These are phyloP conservation scores for Aureobasidium sp. DNA, from an alignment of 2,329 filamentous ascomycete species.

Conservation along the genomic window DNA sequence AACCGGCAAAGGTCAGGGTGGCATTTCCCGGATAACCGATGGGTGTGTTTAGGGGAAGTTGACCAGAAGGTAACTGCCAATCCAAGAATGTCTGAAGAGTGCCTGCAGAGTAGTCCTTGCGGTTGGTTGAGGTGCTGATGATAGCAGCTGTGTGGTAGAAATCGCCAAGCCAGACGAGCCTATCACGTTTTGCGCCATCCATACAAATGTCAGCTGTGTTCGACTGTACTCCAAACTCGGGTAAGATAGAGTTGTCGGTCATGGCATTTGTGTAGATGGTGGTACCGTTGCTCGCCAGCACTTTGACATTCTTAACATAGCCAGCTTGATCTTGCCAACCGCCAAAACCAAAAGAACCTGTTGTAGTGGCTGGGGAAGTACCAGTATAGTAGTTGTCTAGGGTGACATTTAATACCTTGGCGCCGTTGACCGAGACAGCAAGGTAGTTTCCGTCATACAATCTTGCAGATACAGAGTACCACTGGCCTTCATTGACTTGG, in stretches of 20 bases:
- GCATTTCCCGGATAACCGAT: constrained; percentile 4
- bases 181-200: constrained; percentile 38
- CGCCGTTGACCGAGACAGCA: constrained; percentile 25
- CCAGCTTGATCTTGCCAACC: constrained; percentile 35
- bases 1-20: constrained; percentile 12
- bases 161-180: constrained; percentile 38
- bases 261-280: constrained; percentile 29
- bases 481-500: constrained; percentile 28
- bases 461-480: constrained; percentile 34
- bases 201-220: constrained; percentile 34
- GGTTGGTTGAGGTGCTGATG: constrained; percentile 31
- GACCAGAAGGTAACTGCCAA: constrained; percentile 20
- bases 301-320: constrained; percentile 31
- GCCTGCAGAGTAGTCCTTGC: constrained; percentile 31
- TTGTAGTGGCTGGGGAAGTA: background rate
- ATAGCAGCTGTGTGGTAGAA: constrained; percentile 37
- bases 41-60: background rate
- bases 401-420: constrained; percentile 22
- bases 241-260: constrained; percentile 23
- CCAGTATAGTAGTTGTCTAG: constrained; percentile 15
- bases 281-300: constrained; percentile 27
- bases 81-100: constrained; percentile 23
- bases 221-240: constrained; percentile 33
- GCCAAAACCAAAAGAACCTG: constrained; percentile 37
- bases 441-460: constrained; percentile 26